Percentiles rank a stretch among this genome's conserved stretches.
Evolutionary conservation across 192 early-diverging fungal species (phyloP).

Genomic region (Gryganskiella cystojenkinii): DNA sequence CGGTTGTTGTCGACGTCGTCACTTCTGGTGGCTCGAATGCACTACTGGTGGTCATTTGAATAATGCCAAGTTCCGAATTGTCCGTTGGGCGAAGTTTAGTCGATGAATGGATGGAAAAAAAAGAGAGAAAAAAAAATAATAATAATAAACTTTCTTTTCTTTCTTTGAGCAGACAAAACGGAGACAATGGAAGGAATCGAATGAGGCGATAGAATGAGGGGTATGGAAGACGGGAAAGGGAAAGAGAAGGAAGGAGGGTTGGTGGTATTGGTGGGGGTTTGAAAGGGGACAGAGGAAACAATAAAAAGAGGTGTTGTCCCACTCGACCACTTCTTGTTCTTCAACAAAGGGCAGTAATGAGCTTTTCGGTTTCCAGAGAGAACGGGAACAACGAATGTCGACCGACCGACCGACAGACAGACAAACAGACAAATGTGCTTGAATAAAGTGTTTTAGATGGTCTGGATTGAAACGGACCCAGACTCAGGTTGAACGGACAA

Average conservation of each 20-base stretch:
- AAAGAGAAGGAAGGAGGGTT: neutral
- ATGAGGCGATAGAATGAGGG: neutral
- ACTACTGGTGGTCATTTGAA: conserved; percentile 31
- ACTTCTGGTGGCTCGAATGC: conserved; percentile 20
- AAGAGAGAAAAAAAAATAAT: neutral
- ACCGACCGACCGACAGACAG: neutral
- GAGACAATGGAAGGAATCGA: neutral
- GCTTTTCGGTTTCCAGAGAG: neutral
- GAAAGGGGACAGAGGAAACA: neutral
- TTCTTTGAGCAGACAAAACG: neutral
- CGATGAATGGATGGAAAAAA: too few species aligned
- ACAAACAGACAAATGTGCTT: neutral
- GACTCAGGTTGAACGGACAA: too few species aligned
- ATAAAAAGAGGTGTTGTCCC: neutral
- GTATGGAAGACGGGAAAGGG: neutral
- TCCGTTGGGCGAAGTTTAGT: too few species aligned
- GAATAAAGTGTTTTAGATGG: neutral
- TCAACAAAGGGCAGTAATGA: neutral
- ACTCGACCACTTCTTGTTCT: too few species aligned
- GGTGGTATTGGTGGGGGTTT: neutral
- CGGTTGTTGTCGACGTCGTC: neutral
- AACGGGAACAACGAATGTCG: neutral
- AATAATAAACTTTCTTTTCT: neutral
- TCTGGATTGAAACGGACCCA: neutral
- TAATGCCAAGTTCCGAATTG: neutral